Evolutionary conservation across 805 yeast genomes (phyloP), one percentile per base, ranked within the genome.

Genomic region (Hanseniaspora valbyensis): DNA sequence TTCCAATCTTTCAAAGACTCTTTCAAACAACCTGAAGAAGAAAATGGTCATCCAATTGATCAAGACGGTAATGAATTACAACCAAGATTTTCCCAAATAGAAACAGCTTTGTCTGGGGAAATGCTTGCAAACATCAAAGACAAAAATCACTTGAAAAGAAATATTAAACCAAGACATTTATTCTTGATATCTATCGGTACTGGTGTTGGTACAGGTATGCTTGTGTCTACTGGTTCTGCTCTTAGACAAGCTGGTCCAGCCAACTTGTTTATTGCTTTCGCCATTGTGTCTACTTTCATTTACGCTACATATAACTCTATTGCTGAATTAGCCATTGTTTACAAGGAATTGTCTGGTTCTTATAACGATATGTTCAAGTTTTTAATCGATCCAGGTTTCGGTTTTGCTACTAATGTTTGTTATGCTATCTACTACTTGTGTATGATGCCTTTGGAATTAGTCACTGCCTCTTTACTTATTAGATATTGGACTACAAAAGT

Each of bases 171-270:
- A 12, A 61, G 75, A 37, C 88, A 81, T 56, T 73, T 80, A 54
- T 75, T 77, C 54, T 76, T 83, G 77, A 81, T 85, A 63, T 86
- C 92, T 42, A 70, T 86, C 49, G 92, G 92, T 53, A 88, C 92
- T 50, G 81, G 90, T 46, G 80, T 85, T 54, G 95, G 95, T 59
- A 81, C 92, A 5, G 86, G 85, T 58, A 67, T 80, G 46, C 66
- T 74, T 55, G 78, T 78, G 45, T 82, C 81, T 57, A 67, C 74
- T 44, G 83, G 79, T 55, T 63, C 70, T 54, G 70, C 75, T 6
- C 56, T 74, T 37, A 59, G 61, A 24, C 55, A 61, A 25, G 75
- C 73, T 53, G 77, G 78, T 42, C 77, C 78, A n/a, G 73, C 66
- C 34, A 72, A 69, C 40, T 58, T 73, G 32, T 67, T 79, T 10